Conservation (phyloP, 164 flowering plant species). For the Buxus sempervirens region DNA sequence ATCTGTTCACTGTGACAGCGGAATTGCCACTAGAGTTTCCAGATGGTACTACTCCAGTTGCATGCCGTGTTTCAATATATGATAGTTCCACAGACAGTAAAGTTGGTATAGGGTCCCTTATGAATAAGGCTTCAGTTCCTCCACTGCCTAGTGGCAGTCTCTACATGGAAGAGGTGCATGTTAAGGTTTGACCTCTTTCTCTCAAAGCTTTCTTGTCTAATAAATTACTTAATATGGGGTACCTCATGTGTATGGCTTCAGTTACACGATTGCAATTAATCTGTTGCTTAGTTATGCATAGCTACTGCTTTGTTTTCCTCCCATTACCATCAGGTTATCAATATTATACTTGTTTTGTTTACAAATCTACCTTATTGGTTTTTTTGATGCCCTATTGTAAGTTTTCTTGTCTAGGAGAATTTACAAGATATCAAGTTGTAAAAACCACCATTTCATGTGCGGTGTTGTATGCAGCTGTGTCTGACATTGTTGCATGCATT, state of each 20-base stretch:
- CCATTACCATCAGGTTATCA: not conserved
- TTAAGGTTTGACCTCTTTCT: constrained; percentile 49
- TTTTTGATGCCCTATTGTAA: not conserved
- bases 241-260: not conserved
- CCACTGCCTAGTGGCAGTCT: constrained; percentile 77
- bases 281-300: not conserved
- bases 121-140: constrained; percentile 82
- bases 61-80: constrained; percentile 92
- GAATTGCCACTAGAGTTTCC: constrained; percentile 95
- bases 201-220: not conserved
- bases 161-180: constrained; percentile 91
- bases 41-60: constrained; percentile 97
- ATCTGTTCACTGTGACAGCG: constrained; percentile 38
- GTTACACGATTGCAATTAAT: not conserved
- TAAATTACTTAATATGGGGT: too few species aligned
- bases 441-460: not conserved
- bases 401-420: not conserved
- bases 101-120: constrained; percentile 82
- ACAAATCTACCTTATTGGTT: not conserved
- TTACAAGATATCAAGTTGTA: not conserved
- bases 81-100: constrained; percentile 75
- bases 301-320: not conserved
- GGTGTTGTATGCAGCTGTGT: not conserved
- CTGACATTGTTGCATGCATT: constrained; percentile 4
- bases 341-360: constrained; percentile 5